phyloP scores from a whole-genome alignment of 495 filamentous ascomycete species.

The Annulohypoxylon nitens region DNA sequence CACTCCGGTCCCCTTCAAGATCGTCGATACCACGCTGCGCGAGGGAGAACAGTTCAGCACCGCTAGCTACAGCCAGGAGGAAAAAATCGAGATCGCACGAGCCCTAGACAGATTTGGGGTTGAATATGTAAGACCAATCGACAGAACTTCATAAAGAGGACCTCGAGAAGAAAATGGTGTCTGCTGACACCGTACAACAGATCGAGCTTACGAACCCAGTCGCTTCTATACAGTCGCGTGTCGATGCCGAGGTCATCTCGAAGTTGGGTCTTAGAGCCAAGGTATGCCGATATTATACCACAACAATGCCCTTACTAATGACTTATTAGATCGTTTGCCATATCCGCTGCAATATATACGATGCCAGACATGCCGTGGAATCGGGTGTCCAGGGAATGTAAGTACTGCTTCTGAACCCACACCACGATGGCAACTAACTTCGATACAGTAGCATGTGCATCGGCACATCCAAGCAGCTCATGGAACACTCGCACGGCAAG shows the following conservation, averaged over 20 bases:
- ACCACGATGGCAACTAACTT: background rate
- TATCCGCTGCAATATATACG: background rate
- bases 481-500: background rate
- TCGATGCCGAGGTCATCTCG: background rate
- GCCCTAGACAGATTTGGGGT: background rate
- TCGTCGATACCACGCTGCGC: background rate
- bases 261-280: background rate
- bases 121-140: background rate
- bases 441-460: constrained; percentile 1
- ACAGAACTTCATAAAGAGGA: background rate
- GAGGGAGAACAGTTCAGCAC: background rate
- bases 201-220: background rate
- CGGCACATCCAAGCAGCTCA: constrained; percentile 1
- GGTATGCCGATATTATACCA: background rate
- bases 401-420: background rate
- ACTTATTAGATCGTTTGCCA: background rate
- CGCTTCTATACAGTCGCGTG: background rate
- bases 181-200: background rate
- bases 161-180: background rate
- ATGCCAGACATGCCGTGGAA: background rate
- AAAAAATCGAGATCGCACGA: background rate
- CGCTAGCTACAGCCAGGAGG: background rate
- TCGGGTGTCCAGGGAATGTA: background rate
- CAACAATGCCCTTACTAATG: background rate
- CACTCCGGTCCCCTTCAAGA: background rate